Evolutionary conservation across 768 basidiomycete species (phyloP), one percentile per base, ranked within the genome.

Genomic region (Leccinum broughii): DNA sequence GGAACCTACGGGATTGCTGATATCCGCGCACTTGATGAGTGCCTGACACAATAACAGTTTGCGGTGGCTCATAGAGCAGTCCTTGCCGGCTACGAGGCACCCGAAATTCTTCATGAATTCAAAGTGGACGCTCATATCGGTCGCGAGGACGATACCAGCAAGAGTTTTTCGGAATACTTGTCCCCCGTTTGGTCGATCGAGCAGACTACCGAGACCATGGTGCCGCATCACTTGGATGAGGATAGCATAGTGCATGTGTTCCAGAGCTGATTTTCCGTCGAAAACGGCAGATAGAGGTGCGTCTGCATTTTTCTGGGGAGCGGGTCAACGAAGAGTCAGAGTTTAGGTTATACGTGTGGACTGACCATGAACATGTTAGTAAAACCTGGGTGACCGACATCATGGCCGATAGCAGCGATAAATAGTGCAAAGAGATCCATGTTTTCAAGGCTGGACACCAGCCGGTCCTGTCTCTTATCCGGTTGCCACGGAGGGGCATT

Each of bases 21-120:
- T 98, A 76, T 99, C 97, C 17, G 96, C 95, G 69, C 95, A 97
- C 75, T 99, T 98, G 72, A 99, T 87, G 55, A 99, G 77, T 3
- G 91, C 90, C 68, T 98, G 94, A 70, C 93, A 96, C 24, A 94
- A 74, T 56, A 96, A 75, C 26, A 90, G 78, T 65, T 89, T 81
- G 56, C 86, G 82, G 64, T 76, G 70, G 55, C 77, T 76, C 49
- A 83, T 67, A 10, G 80, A 69, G 17, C 67, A 70, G 22, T 74
- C 74, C 13, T 71, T 64, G 22, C 80, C 82, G 3, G 73, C 68
- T 41, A 88, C 73, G 26, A 87, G 68, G 7, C 70, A 70, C 63
- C 79, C 72, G 62, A 96, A 86, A 46, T 85, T 78, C 44, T 77
- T 71, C 82, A 98, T 95, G 77, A 95, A 97, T 22, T 86, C 83